Conservation (phyloP, 192 early-diverging fungal genomes). For the Umbelopsis sp. region DNA sequence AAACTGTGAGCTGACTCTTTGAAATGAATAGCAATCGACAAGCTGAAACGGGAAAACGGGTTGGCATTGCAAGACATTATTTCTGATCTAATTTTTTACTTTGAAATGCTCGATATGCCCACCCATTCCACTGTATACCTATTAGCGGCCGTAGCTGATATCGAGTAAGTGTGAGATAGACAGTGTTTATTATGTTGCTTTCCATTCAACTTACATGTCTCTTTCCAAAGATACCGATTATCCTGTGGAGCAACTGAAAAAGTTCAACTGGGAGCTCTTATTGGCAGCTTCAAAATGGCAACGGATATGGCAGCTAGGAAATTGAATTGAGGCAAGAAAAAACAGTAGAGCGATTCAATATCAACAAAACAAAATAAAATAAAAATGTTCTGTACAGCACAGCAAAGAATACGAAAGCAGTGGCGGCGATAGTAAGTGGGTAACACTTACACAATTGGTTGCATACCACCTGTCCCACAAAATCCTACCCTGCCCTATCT, state of each 20-base stretch:
- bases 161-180: constrained; percentile 69
- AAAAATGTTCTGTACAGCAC: too few species aligned
- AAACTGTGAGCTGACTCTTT: not conserved
- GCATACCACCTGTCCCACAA: too few species aligned
- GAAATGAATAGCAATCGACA: constrained; percentile 69
- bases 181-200: constrained; percentile 1
- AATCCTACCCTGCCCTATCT: too few species aligned
- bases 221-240: constrained; percentile 71
- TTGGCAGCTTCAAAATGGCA: constrained; percentile 85
- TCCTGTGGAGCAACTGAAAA: constrained; percentile 82
- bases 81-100: constrained; percentile 68
- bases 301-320: constrained; percentile 61
- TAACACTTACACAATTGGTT: too few species aligned
- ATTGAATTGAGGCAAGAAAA: too few species aligned
- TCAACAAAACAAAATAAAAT: too few species aligned
- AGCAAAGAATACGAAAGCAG: too few species aligned
- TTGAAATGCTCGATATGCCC: constrained; percentile 76
- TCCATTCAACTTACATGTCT: not conserved
- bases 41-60: constrained; percentile 81
- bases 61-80: constrained; percentile 92
- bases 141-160: constrained; percentile 81
- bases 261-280: constrained; percentile 83
- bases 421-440: too few species aligned
- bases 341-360: too few species aligned
- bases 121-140: constrained; percentile 66